Evolutionary conservation across 495 filamentous ascomycete genomes (phyloP), one percentile per base, ranked within the genome.

Genomic region (Glarea lozoyensis): DNA sequence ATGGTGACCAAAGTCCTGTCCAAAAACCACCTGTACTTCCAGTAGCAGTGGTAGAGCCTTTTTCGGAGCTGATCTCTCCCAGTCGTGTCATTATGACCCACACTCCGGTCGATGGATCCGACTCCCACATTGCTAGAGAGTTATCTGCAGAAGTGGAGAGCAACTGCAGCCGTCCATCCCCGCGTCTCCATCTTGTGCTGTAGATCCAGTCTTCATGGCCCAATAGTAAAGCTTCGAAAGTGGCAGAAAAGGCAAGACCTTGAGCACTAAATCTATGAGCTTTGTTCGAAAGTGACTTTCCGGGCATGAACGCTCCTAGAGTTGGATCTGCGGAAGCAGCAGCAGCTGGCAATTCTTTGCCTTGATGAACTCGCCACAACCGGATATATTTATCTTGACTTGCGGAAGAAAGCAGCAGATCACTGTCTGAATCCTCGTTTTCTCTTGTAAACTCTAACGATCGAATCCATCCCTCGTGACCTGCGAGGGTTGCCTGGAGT

Each of bases 151-250:
- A 97, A 2, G 92, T 81, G 10, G 90, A 85, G 12, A 99, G 77
- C 12, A 99, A 76, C 51, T 83, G 86, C 13, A 81, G 69, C 41
- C 66, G 69, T 7, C 65, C 64, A 4, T 64, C 56, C 19, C 68
- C 60, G 9, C 73, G 72, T 22, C 72, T 70, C 92, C 92, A 99
- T 27, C 68, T 66, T 0, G 84, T 75, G 40, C 84, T 88, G 57
- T 93, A 96, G 18, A 99, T 86, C 92, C 92, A 99, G 54, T 99
- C 92, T 52, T 99, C 92, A 54, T 97, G 93, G 15, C 93, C 92
- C 18, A 97, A 78, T 7, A 99, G 74, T 10, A 99, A 69, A 5
- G 93, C 93, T 63, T 97, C 93, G 48, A 97, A 97, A 0, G 88
- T 95, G 35, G 94, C 67, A 21, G 81, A 86, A 61, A 82, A 94